Conservation (phyloP, 1,284 basidiomycete genomes). For the Moniliophthora roreri region DNA sequence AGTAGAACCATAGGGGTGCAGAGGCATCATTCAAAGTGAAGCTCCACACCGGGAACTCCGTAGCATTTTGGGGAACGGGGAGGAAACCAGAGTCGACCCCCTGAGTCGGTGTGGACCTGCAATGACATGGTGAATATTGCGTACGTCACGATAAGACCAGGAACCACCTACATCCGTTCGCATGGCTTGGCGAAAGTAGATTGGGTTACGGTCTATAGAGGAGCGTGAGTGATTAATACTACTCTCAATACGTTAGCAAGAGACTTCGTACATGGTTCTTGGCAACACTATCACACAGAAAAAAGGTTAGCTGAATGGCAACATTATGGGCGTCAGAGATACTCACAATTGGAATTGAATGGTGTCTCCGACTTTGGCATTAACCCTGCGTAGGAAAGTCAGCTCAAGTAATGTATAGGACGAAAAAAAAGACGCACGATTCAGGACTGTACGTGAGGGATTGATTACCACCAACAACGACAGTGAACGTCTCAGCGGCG, state of each 20-base stretch:
- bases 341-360: constrained; percentile 18
- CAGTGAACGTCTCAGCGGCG: constrained; percentile 15
- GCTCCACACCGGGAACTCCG: constrained; percentile 21
- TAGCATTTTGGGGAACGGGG: constrained; percentile 17
- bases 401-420: neutral
- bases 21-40: constrained; percentile 22
- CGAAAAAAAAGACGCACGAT: constrained; percentile 9
- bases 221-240: neutral
- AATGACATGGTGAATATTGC: neutral
- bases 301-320: neutral
- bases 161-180: constrained; percentile 9
- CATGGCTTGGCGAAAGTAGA: constrained; percentile 23
- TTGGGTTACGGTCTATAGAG: constrained; percentile 22
- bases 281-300: constrained; percentile 3
- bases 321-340: neutral
- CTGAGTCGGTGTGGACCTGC: constrained; percentile 17
- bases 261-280: constrained; percentile 15
- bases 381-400: constrained; percentile 10
- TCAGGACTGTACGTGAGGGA: constrained; percentile 15
- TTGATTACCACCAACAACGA: constrained; percentile 16
- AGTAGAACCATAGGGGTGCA: constrained; percentile 27
- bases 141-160: neutral
- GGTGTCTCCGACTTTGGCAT: constrained; percentile 14
- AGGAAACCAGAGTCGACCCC: constrained; percentile 24
- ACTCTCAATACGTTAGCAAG: neutral